phyloP scores from a whole-genome alignment of 1,139 yeast genomes.

The Hansenula lynferdii region DNA sequence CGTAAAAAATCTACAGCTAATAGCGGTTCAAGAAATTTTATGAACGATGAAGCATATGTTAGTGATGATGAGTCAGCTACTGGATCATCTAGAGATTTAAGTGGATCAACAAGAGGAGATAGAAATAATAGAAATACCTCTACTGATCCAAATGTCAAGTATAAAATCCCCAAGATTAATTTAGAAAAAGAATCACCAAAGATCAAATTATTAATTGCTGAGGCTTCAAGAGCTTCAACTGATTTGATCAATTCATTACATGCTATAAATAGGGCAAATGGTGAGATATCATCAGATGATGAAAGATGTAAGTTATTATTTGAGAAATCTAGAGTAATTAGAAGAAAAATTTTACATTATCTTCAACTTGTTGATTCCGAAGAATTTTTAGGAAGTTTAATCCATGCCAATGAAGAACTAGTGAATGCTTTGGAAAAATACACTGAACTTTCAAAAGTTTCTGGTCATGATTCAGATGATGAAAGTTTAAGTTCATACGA shows the following conservation, averaged over 20 bases:
- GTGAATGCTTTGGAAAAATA: slow-evolving; percentile 67
- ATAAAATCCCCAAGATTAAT: slow-evolving; percentile 63
- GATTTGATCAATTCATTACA: slow-evolving; percentile 63
- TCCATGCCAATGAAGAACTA: slow-evolving; percentile 86
- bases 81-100: slow-evolving; percentile 2
- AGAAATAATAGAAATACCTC: slow-evolving; percentile 1
- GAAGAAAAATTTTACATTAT: slow-evolving; percentile 75
- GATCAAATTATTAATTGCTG: slow-evolving; percentile 65
- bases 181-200: slow-evolving; percentile 69
- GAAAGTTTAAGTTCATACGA: slow-evolving; percentile 30
- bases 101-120: not conserved
- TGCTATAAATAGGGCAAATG: slow-evolving; percentile 43
- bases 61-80: slow-evolving; percentile 21
- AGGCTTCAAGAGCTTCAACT: slow-evolving; percentile 71
- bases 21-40: slow-evolving; percentile 29
- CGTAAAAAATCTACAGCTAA: slow-evolving; percentile 22
- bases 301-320: slow-evolving; percentile 55
- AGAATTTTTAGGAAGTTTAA: slow-evolving; percentile 78
- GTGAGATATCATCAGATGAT: slow-evolving; percentile 58
- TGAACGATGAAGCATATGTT: slow-evolving; percentile 44
- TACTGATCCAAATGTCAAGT: slow-evolving; percentile 49
- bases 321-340: slow-evolving; percentile 67
- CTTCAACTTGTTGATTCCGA: slow-evolving; percentile 77
- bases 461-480: slow-evolving; percentile 39
- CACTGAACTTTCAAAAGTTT: slow-evolving; percentile 53